Evolutionary conservation across 495 filamentous ascomycete species (phyloP).

Genomic region (Penicillium crystallinum): DNA sequence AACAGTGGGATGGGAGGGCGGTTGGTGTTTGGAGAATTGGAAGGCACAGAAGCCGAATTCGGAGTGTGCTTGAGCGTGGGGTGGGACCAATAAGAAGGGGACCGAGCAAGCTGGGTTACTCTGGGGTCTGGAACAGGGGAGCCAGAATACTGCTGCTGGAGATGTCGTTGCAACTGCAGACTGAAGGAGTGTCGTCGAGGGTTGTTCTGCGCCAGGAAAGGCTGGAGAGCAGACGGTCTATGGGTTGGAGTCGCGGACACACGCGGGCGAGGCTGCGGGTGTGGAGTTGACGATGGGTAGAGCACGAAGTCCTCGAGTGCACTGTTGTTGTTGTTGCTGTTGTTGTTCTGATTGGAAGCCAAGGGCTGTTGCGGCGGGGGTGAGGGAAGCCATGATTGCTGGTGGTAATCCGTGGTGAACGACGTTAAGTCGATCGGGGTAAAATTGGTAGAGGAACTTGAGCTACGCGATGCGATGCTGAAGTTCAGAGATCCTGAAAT

Average conservation of each 20-base stretch:
- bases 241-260: conserved; percentile 35
- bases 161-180: conserved; percentile 35
- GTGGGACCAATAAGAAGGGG: conserved; percentile 41
- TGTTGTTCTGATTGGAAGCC: conserved; percentile 43
- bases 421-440: conserved; percentile 51
- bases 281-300: conserved; percentile 28
- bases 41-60: conserved; percentile 33
- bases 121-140: conserved; percentile 34
- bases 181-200: conserved; percentile 32
- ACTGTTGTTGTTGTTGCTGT: conserved; percentile 39
- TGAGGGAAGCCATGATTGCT: conserved; percentile 59
- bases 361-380: conserved; percentile 42
- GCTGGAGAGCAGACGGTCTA: conserved; percentile 34
- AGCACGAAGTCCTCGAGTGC: conserved; percentile 45
- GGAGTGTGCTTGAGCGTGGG: conserved; percentile 34
- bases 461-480: conserved; percentile 48
- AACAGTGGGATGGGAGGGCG: conserved; percentile 53
- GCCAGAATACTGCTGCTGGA: conserved; percentile 34
- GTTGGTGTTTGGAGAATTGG: conserved; percentile 31
- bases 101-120: conserved; percentile 38
- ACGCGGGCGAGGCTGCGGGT: conserved; percentile 34
- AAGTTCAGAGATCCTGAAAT: conserved; percentile 53
- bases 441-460: conserved; percentile 46
- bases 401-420: conserved; percentile 61
- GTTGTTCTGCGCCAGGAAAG: conserved; percentile 31